Evolutionary conservation across 2,329 filamentous ascomycete species (phyloP), one percentile per base, ranked within the genome.

Genomic region (Catunica adiposa): DNA sequence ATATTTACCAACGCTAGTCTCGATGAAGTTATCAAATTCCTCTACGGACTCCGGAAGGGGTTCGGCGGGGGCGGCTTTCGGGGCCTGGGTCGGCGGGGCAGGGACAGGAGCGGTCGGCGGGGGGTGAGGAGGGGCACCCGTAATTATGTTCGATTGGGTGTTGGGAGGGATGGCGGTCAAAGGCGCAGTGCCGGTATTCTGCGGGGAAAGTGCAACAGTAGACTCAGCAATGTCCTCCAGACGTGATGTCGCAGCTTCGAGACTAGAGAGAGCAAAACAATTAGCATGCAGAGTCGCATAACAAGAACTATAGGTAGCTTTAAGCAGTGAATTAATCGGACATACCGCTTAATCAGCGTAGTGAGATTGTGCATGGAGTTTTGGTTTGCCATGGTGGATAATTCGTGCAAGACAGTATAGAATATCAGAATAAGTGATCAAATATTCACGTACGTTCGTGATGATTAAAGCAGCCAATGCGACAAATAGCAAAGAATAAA

Each of bases 261-360:
- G 85, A 72, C 92, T 98, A 67, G 7, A 37, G 11, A 31, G 23
- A 17, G 31, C 23, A 15, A 1, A 22, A 47, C 7, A 5, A 47
- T 52, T 25, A 58, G 34, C 42, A 51, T 46, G 20, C 25, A 44
- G 50, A 7, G 40, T 26, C 20, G 20, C 17, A 52, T 42, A 11
- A 34, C 22, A 46, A 46, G 34, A 42, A 15, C 14, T 42, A 15
- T 15, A 15, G 38, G n/a, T 7, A 42, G 38, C 38, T n/a, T n/a
- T 42, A 15, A 15, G 20, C 22, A n/a, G n/a, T 17, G 50, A n/a
- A 42, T 42, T 5, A 42, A 42, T 42, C n/a, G 38, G n/a, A 48
- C 79, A 64, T 79, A 97, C 92, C 92, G 82, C 79, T 98, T 98
- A 74, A 98, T 96, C 65, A 98, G 80, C 55, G 92, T 98, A 37